Conservation (phyloP, 169 alveolate species). For the Plasmodium inui region DNA sequence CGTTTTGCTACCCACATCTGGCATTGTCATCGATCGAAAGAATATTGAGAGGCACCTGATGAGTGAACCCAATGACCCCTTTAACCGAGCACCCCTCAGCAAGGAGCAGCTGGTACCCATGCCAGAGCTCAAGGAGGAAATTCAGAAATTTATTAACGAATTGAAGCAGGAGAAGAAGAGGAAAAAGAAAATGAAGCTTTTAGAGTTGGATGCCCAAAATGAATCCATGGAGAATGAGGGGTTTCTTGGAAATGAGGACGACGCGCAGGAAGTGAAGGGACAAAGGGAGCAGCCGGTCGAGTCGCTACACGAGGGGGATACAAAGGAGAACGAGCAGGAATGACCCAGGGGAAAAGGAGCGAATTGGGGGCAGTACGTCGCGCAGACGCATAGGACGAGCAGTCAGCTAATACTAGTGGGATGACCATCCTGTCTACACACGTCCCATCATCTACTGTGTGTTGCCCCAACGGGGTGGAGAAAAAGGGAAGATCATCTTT, state of each 20-base stretch:
- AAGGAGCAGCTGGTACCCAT: constrained; percentile 90
- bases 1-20: constrained; percentile 92
- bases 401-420: background rate
- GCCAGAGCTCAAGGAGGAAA: constrained; percentile 89
- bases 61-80: constrained; percentile 94
- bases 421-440: background rate
- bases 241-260: background rate
- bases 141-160: constrained; percentile 79
- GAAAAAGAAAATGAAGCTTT: constrained; percentile 25
- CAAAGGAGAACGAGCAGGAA: background rate
- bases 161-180: constrained; percentile 60
- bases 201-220: constrained; percentile 25
- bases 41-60: constrained; percentile 92
- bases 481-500: background rate
- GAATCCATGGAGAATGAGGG: background rate
- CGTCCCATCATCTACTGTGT: background rate
- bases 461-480: background rate
- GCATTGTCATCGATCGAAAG: constrained; percentile 91
- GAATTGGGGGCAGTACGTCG: background rate
- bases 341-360: background rate
- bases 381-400: background rate
- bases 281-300: background rate
- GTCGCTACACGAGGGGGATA: background rate
- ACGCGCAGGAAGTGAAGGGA: background rate
- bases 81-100: constrained; percentile 92